Conservation (phyloP, 1,139 yeast genomes). For the Yamadazyma oceani region DNA sequence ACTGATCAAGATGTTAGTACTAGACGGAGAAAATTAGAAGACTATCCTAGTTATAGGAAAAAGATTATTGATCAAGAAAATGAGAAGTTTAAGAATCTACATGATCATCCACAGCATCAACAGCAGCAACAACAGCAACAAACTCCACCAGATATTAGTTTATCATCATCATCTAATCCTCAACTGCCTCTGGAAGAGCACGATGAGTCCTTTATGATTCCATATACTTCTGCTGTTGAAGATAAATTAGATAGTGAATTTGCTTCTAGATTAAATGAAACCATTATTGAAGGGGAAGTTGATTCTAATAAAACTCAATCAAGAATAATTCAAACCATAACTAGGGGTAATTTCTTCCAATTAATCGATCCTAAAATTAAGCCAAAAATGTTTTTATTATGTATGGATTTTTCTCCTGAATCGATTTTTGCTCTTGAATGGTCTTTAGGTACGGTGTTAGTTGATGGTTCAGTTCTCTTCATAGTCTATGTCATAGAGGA, state of each 20-base stretch:
- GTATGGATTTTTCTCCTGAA: constrained; percentile 84
- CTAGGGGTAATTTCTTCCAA: constrained; percentile 68
- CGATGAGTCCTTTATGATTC: constrained; percentile 46
- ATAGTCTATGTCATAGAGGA: constrained; percentile 79
- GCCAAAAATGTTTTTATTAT: constrained; percentile 71
- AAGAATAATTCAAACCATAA: constrained; percentile 64
- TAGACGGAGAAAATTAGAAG: constrained; percentile 45
- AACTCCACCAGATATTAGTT: not conserved
- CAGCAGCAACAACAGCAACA: constrained; percentile 4
- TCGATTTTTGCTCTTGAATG: constrained; percentile 86
- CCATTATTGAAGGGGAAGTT: constrained; percentile 60
- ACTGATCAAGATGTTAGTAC: constrained; percentile 49
- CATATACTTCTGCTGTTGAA: constrained; percentile 73
- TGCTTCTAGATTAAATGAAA: constrained; percentile 59
- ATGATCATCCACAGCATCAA: not conserved
- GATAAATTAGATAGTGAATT: constrained; percentile 65
- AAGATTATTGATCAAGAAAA: constrained; percentile 50
- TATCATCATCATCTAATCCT: not conserved
- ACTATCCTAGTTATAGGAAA: constrained; percentile 50
- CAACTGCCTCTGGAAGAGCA: constrained; percentile 10
- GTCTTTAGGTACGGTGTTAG: constrained; percentile 83
- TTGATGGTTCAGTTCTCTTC: constrained; percentile 81
- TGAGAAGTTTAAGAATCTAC: constrained; percentile 20
- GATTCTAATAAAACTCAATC: constrained; percentile 57
- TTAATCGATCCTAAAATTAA: constrained; percentile 48